These are phyloP conservation scores for Trichaptum fuscoviolaceum DNA, from an alignment of 768 basidiomycete genomes.

Conservation along the genomic window DNA sequence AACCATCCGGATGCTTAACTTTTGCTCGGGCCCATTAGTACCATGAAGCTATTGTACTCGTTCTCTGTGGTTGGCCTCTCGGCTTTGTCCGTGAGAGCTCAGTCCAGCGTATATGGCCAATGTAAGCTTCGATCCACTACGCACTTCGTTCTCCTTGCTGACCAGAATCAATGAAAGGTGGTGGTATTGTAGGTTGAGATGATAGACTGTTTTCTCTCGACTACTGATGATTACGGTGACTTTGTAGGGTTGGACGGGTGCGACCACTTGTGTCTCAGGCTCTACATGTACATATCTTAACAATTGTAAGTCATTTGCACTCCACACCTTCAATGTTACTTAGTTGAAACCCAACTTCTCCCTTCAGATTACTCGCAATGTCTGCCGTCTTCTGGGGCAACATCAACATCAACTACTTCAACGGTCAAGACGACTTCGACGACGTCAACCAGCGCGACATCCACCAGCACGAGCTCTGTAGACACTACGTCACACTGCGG, in stretches of 20 bases:
- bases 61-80: neutral
- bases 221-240: neutral
- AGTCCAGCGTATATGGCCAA: neutral
- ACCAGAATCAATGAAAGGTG: neutral
- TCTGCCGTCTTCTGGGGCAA: neutral
- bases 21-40: neutral
- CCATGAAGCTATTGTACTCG: neutral
- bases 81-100: neutral
- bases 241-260: constrained; percentile 27
- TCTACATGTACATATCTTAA: constrained; percentile 33
- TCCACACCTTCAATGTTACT: constrained; percentile 18
- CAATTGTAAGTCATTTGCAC: constrained; percentile 40
- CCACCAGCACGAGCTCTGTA: constrained; percentile 3
- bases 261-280: constrained; percentile 34
- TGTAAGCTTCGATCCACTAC: neutral
- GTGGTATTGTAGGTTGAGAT: neutral
- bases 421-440: constrained; percentile 2
- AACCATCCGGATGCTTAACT: neutral
- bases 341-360: neutral
- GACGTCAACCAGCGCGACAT: neutral
- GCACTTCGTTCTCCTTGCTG: neutral
- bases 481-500: constrained; percentile 32
- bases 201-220: neutral
- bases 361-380: neutral
- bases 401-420: constrained; percentile 6